Evolutionary conservation across 1,284 basidiomycete genomes (phyloP).

Genomic region (Apiotrichum sp.): DNA sequence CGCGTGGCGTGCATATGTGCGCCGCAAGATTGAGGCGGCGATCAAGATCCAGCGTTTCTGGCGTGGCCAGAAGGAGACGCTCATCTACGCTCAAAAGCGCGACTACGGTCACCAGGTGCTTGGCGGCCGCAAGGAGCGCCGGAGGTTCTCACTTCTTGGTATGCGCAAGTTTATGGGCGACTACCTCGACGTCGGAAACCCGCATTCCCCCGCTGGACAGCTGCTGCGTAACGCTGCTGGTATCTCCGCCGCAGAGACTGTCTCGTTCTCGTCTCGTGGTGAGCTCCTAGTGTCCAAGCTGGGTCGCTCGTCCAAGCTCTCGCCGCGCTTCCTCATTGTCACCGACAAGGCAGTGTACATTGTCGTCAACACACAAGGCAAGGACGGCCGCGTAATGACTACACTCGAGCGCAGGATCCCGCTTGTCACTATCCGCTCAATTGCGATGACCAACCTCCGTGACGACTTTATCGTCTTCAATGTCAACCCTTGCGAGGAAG

Average conservation of each 20-base stretch:
- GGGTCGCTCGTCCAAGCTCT: slow-evolving; percentile 82
- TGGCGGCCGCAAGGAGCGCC: slow-evolving; percentile 84
- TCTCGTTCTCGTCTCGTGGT: slow-evolving; percentile 77
- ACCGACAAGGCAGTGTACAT: slow-evolving; percentile 87
- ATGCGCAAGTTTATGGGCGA: slow-evolving; percentile 95
- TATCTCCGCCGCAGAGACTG: slow-evolving; percentile 66
- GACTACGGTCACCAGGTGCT: slow-evolving; percentile 93
- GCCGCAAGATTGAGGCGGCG: slow-evolving; percentile 93
- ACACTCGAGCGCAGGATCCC: slow-evolving; percentile 83
- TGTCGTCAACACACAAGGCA: slow-evolving; percentile 58
- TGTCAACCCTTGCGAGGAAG: slow-evolving; percentile 71
- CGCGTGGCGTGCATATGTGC: slow-evolving; percentile 90
- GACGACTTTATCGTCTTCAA: slow-evolving; percentile 93
- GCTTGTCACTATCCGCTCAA: slow-evolving; percentile 74
- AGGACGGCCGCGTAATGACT: slow-evolving; percentile 60
- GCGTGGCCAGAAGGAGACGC: slow-evolving; percentile 93
- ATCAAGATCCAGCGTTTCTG: slow-evolving; percentile 95
- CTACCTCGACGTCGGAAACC: slow-evolving; percentile 79
- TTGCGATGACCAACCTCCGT: slow-evolving; percentile 78
- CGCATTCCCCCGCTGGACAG: slow-evolving; percentile 70
- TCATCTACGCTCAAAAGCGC: slow-evolving; percentile 80
- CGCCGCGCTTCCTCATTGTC: slow-evolving; percentile 83
- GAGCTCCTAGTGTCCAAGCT: slow-evolving; percentile 83
- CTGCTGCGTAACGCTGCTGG: slow-evolving; percentile 70
- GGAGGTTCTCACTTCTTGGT: slow-evolving; percentile 87